Evolutionary conservation across 2,329 filamentous ascomycete species (phyloP), one percentile per base, ranked within the genome.

Genomic region (Talaromyces marneffei): DNA sequence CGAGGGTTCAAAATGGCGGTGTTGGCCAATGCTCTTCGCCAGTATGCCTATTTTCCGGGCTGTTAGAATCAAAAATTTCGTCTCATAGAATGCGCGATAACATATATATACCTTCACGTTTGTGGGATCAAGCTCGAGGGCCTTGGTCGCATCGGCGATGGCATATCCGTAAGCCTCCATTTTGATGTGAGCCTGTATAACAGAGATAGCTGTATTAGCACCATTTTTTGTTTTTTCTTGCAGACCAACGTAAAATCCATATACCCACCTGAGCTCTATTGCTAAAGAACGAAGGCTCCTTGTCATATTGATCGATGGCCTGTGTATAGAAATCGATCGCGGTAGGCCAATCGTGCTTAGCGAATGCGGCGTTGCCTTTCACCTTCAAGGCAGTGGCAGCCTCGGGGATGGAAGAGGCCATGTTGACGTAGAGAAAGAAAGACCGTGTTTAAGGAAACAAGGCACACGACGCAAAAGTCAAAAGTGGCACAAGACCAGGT

Each of bases 161-260:
- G 94, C 92, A 78, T 93, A 96, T 40, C 94, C 94, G 73, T 92
- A 97, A 20, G 93, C 87, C 77, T 99, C 94, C 40, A 93, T 87
- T 79, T 97, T 97, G 76, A 99, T 93, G 74, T 99, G 84, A 66
- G 91, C 91, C 91, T 96, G 70, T 37, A 55, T 40, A 7, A 27
- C 42, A 63, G 23, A 59, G 31, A 37, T 18, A 25, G 6, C 7
- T 35, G 12, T 18, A 56, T 67, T 54, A 67, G 66, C 55, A 40
- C 12, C 1, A 29, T 9, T n/a, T 3, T 39, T n/a, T 20, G 18
- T 9, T n/a, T 3, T 39, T n/a, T 20, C 16, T 4, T 9, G 3
- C 33, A 23, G 25, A 2, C 10, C 18, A 46, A 61, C 48, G 62
- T 31, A 16, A 40, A 42, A 59, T 16, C 18, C 4, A 23, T 39